Evolutionary conservation across 2,329 filamentous ascomycete species (phyloP), one percentile per base, ranked within the genome.

Genomic region (Graphiopsis chlorocephala): DNA sequence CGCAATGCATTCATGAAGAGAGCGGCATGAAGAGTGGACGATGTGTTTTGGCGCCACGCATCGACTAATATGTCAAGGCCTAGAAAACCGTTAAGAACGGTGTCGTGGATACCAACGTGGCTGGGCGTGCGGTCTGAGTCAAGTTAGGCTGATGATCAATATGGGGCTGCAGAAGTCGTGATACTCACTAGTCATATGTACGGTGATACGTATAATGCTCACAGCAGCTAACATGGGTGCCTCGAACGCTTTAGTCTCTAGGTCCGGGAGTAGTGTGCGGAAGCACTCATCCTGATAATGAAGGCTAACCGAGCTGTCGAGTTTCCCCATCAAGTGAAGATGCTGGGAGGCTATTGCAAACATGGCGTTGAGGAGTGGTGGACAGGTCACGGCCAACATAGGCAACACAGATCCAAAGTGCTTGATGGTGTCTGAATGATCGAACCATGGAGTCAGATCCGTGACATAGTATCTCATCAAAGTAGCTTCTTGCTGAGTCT

Each of bases 311-410:
- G 60, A 61, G 45, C 52, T 57, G 52, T 65, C 5, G 59, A 64
- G 45, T 60, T 65, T 23, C 35, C 62, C 25, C 63, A 63, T 38
- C 53, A 67, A 56, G 38, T 62, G 15, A 35, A 86, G 73, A 69
- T 87, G 85, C 31, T 84, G 78, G 2, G 84, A 82, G 0, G 85
- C 81, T 4, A 86, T 77, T 1, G 85, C 85, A 48, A 86, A 80
- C 28, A 87, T 85, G 31, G 85, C 84, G 61, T 86, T 85, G 14
- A 86, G 76, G 3, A 88, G 77, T 2, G 83, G 81, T 0, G 81
- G 81, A 60, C 80, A 85, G 1, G 74, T 78, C 14, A 78, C 79
- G 3, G 85, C 38, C 12, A 45, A n/a, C 11, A 8, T 45, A 1
- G 38, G 38, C n/a, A 45, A 10, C n/a, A 45, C 38, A 83, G 80